Evolutionary conservation across 1,284 basidiomycete genomes (phyloP), one percentile per base, ranked within the genome.

Genomic region (Trametes polyzona): DNA sequence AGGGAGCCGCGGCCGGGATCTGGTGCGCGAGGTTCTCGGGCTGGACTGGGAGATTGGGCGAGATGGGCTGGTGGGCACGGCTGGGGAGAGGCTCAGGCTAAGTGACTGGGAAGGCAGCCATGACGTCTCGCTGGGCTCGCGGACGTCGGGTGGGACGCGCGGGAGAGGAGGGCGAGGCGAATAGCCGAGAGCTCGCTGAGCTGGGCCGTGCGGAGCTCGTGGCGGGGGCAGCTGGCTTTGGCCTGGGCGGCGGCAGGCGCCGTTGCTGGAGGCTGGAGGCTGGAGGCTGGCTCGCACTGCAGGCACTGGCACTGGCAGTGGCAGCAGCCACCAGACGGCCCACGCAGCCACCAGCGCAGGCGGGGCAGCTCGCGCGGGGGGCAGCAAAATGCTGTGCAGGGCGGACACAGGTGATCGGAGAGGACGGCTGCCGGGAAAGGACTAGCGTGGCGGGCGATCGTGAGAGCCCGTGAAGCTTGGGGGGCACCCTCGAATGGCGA

Each of bases 401-500:
- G 33, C 35, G 30, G 47, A 62, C 61, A 62, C 61, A 57, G 61
- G 61, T 62, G 61, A 62, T 62, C 61, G 61, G 61, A 57, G 61
- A 59, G 57, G 47, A 56, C 57, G 55, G 52, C 49, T 52, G 55
- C 57, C 61, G 46, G 41, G 44, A 56, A 46, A 12, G 55, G 61
- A 53, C 55, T 62, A 59, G 57, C 3, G 41, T 46, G 35, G 47
- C 41, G 52, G 47, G 50, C 42, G 47, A 53, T 52, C 59, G 59
- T 61, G 57, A 30, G 54, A 62, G 58, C 44, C 61, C 61, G 61
- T 62, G 61, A 60, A 61, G 58, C 57, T 61, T 62, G 61, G 49
- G 61, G 61, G 62, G 33, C 57, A 65, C 65, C 68, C 65, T 64
- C 58, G 61, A 65, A 67, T 64, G 55, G 55, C 39, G 54, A 56